Percentiles rank a stretch among this genome's conserved stretches.
phyloP scores from a whole-genome alignment of 116 monocot genomes.

The Papilionanthe hybrid region DNA sequence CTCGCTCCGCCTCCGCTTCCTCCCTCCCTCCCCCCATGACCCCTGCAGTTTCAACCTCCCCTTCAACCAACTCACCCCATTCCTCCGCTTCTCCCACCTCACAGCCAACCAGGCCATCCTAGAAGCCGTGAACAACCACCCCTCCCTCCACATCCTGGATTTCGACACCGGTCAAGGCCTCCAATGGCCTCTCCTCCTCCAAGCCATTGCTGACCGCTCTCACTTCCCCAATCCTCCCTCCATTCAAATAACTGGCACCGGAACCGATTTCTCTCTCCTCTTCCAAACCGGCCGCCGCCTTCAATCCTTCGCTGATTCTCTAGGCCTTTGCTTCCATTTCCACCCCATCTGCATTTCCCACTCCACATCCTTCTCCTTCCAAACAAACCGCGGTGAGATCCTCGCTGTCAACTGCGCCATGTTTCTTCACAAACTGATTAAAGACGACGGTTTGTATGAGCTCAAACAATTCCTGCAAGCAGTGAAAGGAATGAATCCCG shows the following conservation, averaged over 20 bases:
- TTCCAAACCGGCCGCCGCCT: constrained; percentile 62
- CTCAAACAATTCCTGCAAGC: constrained; percentile 27
- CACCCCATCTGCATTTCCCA: constrained; percentile 48
- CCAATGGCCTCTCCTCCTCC: constrained; percentile 84
- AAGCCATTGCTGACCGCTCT: constrained; percentile 58
- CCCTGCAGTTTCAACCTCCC: constrained; percentile 34
- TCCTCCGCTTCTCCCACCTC: constrained; percentile 77
- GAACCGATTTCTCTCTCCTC: constrained; percentile 44
- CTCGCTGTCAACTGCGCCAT: constrained; percentile 59
- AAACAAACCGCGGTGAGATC: constrained; percentile 39
- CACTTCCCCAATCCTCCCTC: constrained; percentile 21
- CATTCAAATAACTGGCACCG: constrained; percentile 65
- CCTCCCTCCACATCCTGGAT: constrained; percentile 62
- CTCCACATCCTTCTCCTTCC: constrained; percentile 17
- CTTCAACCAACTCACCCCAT: constrained; percentile 75
- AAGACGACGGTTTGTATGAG: constrained; percentile 15
- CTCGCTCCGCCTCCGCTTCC: constrained; percentile 32
- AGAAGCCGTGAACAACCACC: constrained; percentile 43
- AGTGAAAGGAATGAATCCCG: constrained; percentile 49
- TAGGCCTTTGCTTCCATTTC: constrained; percentile 65
- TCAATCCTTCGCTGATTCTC: constrained; percentile 49
- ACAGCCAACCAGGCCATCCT: constrained; percentile 92
- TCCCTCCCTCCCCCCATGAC: neutral
- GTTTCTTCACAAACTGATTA: constrained; percentile 57
- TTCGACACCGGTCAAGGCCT: constrained; percentile 68